phyloP scores from a whole-genome alignment of 2,329 filamentous ascomycete species.

The Monilinia vaccinii-corymbosi region DNA sequence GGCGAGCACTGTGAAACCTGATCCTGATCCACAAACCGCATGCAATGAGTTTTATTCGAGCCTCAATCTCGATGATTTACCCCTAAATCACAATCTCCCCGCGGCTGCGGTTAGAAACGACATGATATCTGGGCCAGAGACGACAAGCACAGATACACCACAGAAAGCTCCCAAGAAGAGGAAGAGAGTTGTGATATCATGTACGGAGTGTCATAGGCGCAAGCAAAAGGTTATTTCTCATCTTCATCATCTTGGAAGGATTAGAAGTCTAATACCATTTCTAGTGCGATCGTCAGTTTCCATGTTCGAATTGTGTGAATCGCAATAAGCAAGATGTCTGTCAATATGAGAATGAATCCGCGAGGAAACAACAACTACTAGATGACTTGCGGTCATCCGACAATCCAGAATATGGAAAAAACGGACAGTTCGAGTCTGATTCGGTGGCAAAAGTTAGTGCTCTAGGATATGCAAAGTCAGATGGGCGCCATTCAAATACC shows the following conservation, averaged over 20 bases:
- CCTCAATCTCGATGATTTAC: neutral
- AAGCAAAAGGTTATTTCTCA: constrained; percentile 34
- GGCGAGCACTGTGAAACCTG: neutral
- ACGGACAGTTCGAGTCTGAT: constrained; percentile 21
- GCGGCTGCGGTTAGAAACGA: neutral
- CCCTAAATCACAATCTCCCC: constrained; percentile 8
- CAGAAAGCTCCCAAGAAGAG: constrained; percentile 38
- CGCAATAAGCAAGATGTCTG: constrained; percentile 48
- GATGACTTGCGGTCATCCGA: constrained; percentile 20
- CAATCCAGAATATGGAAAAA: constrained; percentile 14
- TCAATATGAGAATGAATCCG: constrained; percentile 41
- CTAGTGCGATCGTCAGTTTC: constrained; percentile 50
- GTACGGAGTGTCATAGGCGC: constrained; percentile 54
- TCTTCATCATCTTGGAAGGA: neutral
- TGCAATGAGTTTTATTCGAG: constrained; percentile 4
- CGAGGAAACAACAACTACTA: constrained; percentile 25
- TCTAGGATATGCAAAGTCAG: constrained; percentile 45
- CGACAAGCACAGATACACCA: constrained; percentile 6
- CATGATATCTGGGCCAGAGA: neutral
- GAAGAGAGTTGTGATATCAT: constrained; percentile 52
- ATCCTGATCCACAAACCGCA: neutral
- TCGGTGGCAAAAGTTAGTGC: constrained; percentile 23
- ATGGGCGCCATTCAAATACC: constrained; percentile 37
- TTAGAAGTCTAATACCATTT: constrained; percentile 12
- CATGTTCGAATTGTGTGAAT: constrained; percentile 50